Percentiles rank a stretch among this genome's conserved stretches.
phyloP scores from a whole-genome alignment of 805 yeast species.

The Wickerhamiella lipophila region DNA sequence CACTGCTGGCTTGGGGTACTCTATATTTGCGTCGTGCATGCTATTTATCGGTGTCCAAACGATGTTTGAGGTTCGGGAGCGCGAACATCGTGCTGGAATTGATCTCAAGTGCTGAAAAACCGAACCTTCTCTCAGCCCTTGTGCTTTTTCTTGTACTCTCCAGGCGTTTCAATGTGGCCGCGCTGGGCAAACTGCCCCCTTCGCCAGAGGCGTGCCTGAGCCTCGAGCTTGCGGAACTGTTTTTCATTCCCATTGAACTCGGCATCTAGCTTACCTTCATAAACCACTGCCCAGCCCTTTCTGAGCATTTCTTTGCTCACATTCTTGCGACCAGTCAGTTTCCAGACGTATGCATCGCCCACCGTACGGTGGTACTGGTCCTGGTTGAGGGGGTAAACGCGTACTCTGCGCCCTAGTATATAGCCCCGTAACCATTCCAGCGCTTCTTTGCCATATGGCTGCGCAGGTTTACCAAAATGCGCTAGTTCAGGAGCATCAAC shows the following conservation, averaged over 20 bases:
- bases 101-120: conserved; percentile 60
- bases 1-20: conserved; percentile 42
- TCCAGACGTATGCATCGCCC: conserved; percentile 51
- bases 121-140: background rate
- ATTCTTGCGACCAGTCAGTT: conserved; percentile 60
- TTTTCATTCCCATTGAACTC: conserved; percentile 73
- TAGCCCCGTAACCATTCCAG: conserved; percentile 58
- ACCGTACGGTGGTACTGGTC: conserved; percentile 90
- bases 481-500: conserved; percentile 95
- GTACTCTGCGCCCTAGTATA: conserved; percentile 52
- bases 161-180: conserved; percentile 52
- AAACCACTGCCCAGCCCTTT: conserved; percentile 73
- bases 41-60: conserved; percentile 79
- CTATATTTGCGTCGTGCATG: conserved; percentile 52
- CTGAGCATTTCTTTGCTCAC: conserved; percentile 79
- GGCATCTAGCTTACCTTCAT: conserved; percentile 69
- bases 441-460: conserved; percentile 78
- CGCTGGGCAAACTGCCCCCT: conserved; percentile 55
- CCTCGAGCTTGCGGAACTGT: conserved; percentile 47
- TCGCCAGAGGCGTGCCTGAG: conserved; percentile 41
- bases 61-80: conserved; percentile 86
- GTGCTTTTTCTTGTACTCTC: conserved; percentile 46
- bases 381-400: conserved; percentile 62
- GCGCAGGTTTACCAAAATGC: conserved; percentile 89
- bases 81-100: conserved; percentile 73